A percentile compares a stretch with the other conserved stretches of the same genome.
Conservation (phyloP, 306 rosid species). For the Pachyrhizus erosus region DNA sequence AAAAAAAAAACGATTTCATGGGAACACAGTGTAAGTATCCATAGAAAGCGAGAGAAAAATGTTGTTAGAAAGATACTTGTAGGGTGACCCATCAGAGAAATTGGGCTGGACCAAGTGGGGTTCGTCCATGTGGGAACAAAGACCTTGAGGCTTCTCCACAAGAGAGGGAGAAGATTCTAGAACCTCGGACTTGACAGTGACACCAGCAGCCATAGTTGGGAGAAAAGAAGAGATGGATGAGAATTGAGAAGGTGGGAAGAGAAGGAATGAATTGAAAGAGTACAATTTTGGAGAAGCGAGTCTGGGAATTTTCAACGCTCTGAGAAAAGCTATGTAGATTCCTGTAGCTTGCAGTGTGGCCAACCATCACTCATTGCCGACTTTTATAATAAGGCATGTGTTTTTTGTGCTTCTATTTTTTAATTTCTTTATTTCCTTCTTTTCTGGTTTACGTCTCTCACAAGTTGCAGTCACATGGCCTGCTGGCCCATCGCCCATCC, state of each 20-base stretch:
- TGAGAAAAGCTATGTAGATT: conserved; percentile 3
- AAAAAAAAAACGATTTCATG: not conserved
- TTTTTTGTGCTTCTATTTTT: conserved; percentile 28
- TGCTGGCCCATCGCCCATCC: not conserved
- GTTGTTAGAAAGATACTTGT: conserved; percentile 36
- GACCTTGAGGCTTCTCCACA: conserved; percentile 10
- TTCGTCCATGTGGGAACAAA: conserved; percentile 1
- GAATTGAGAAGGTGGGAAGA: conserved; percentile 4
- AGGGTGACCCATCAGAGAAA: conserved; percentile 2
- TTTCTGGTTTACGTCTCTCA: not conserved
- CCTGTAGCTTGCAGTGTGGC: not conserved
- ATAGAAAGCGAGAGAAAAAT: conserved; percentile 28
- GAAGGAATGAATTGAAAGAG: not conserved
- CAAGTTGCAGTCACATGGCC: not conserved
- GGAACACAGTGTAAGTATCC: not conserved
- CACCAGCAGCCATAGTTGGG: conserved; percentile 41
- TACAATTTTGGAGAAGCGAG: not conserved
- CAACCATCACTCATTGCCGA: conserved; percentile 3
- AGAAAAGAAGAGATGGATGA: not conserved
- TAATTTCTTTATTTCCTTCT: not conserved
- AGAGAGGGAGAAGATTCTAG: conserved; percentile 41
- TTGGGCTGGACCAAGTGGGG: conserved; percentile 13
- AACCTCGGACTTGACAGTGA: conserved; percentile 41
- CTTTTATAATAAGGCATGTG: conserved; percentile 38
- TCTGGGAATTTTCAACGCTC: not conserved